These are phyloP conservation scores for Corylus avellana DNA, from an alignment of 306 rosid genomes.

Conservation along the genomic window DNA sequence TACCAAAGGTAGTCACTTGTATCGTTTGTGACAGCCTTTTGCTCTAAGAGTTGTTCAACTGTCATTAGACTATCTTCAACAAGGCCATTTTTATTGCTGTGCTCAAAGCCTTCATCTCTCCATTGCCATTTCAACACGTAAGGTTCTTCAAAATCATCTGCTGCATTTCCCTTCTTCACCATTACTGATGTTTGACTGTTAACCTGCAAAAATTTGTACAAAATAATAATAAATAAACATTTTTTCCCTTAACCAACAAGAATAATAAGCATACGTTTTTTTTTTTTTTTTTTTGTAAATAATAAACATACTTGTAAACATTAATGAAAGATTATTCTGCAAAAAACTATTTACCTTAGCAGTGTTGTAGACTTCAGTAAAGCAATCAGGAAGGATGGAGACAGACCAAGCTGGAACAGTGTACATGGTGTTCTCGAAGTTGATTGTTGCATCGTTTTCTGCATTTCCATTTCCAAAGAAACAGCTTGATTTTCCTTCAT, in stretches of 20 bases:
- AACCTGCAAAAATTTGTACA: constrained; percentile 7
- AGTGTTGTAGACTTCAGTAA: constrained; percentile 39
- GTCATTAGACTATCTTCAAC: not conserved
- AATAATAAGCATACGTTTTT: too few species aligned
- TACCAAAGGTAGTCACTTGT: constrained; percentile 43
- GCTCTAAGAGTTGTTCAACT: constrained; percentile 27
- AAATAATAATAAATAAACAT: not conserved
- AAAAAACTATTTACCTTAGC: constrained; percentile 28
- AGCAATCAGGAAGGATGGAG: constrained; percentile 28
- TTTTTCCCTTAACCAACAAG: too few species aligned
- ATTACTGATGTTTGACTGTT: constrained; percentile 32
- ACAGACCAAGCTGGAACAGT: constrained; percentile 44
- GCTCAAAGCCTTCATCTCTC: constrained; percentile 18
- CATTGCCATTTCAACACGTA: constrained; percentile 27
- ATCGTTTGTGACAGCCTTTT: constrained; percentile 36
- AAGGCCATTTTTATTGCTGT: not conserved
- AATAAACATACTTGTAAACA: too few species aligned
- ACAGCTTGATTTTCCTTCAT: constrained; percentile 27
- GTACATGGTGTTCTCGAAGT: constrained; percentile 14
- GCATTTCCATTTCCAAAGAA: constrained; percentile 32
- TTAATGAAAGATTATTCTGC: too few species aligned
- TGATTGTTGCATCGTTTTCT: constrained; percentile 14
- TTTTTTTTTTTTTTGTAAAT: too few species aligned
- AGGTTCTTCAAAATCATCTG: constrained; percentile 1
- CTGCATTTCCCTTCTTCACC: constrained; percentile 7